Evolutionary conservation across 2,329 filamentous ascomycete genomes (phyloP).

Genomic region (Ceratocystis huliohia): DNA sequence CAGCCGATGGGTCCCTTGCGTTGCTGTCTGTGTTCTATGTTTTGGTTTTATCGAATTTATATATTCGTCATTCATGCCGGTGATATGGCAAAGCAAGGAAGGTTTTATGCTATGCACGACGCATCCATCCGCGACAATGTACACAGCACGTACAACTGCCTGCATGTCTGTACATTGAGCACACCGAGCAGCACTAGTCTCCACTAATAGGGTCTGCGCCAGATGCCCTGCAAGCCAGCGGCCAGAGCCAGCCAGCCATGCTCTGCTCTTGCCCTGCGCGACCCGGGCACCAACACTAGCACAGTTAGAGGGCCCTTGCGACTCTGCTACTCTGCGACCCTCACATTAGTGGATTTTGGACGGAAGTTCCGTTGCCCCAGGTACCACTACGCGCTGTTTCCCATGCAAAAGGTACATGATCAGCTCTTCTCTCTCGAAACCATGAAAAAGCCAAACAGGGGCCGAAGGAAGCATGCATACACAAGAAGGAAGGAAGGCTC

Average conservation of each 20-base stretch:
- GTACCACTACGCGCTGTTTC: background rate
- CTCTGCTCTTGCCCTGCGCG: background rate
- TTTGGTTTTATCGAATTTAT: constrained; percentile 4
- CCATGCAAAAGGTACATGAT: constrained; percentile 4
- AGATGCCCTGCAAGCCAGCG: background rate
- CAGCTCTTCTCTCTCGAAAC: background rate
- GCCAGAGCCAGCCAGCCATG: background rate
- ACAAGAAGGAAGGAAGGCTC: constrained; percentile 1
- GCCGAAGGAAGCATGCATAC: background rate
- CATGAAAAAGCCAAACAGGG: background rate
- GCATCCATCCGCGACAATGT: too few species aligned
- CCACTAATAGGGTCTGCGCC: too few species aligned
- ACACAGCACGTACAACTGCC: too few species aligned
- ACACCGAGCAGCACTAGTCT: too few species aligned
- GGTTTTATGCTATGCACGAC: background rate
- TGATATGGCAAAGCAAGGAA: background rate
- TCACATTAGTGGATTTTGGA: background rate
- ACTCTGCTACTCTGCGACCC: constrained; percentile 4
- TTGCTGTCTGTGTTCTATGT: background rate
- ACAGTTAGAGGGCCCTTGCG: background rate
- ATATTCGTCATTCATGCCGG: background rate
- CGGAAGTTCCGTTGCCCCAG: constrained; percentile 9
- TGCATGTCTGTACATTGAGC: too few species aligned
- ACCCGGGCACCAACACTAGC: background rate
- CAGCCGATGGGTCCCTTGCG: background rate